These are phyloP conservation scores for Talaromyces sp. DNA, from an alignment of 2,329 filamentous ascomycete genomes.

Conservation along the genomic window DNA sequence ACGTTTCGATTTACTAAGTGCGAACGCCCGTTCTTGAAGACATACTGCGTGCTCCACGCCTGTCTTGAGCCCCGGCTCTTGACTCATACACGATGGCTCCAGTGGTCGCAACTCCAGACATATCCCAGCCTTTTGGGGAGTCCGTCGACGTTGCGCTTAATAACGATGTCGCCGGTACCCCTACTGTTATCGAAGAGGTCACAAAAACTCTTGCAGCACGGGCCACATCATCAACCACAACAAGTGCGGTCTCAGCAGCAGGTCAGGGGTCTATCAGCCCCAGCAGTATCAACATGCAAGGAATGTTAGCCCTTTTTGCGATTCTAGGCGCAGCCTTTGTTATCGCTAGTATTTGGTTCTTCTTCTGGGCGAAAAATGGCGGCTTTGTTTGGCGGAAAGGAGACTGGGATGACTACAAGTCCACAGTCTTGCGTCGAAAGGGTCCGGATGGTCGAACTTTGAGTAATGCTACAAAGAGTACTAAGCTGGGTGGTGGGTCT, in stretches of 20 bases:
- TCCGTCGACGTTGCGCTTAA: not conserved
- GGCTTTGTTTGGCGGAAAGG: constrained; percentile 79
- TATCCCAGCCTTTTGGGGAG: constrained; percentile 12
- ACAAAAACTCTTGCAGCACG: constrained; percentile 3
- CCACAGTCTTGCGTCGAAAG: constrained; percentile 80
- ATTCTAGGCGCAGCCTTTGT: constrained; percentile 74
- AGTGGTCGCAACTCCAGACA: constrained; percentile 17
- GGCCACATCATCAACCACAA: constrained; percentile 14
- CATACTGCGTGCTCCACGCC: not conserved
- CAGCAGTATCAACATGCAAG: constrained; percentile 44
- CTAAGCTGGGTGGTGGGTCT: constrained; percentile 80
- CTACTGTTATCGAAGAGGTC: constrained; percentile 1
- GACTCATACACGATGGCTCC: constrained; percentile 27
- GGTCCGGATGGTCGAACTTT: constrained; percentile 85
- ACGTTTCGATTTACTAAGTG: not conserved
- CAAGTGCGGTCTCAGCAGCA: constrained; percentile 1
- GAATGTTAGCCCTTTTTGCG: constrained; percentile 79
- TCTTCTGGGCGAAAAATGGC: constrained; percentile 96
- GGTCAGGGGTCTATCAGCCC: constrained; percentile 34
- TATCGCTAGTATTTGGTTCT: constrained; percentile 82
- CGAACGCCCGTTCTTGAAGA: not conserved
- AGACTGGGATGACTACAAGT: constrained; percentile 99
- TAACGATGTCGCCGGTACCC: not conserved
- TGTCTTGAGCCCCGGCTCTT: constrained; percentile 32
- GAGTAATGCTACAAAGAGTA: constrained; percentile 74